Conservation (phyloP, 164 flowering plant species). For the Berberis thunbergii region DNA sequence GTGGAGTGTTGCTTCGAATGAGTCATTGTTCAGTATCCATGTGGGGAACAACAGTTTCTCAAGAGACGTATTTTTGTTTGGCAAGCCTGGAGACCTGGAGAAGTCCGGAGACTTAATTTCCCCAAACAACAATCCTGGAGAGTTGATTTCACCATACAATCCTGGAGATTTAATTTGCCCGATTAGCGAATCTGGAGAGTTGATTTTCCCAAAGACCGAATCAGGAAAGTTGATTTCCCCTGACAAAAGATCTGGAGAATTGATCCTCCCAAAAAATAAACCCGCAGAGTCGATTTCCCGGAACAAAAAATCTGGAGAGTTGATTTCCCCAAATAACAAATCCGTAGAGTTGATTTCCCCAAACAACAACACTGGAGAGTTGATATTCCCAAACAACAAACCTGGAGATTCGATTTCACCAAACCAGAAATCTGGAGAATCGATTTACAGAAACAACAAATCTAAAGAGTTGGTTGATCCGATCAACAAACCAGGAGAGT, state of each 20-base stretch:
- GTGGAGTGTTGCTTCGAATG: slow-evolving; percentile 86
- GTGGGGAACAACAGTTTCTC: slow-evolving; percentile 56
- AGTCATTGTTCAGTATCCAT: slow-evolving; percentile 81
- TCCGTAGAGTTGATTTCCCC: no score
- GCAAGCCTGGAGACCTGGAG: slow-evolving; percentile 24
- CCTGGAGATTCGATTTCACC: slow-evolving; percentile 16
- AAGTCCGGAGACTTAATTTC: slow-evolving; percentile 1
- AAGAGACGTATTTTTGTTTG: slow-evolving; percentile 31
- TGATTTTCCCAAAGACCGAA: slow-evolving; percentile 6
- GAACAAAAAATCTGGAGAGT: no score
- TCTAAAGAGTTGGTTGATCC: slow-evolving; percentile 3
- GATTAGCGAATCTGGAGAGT: slow-evolving; percentile 18
- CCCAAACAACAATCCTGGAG: slow-evolving; percentile 11
- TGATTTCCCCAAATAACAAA: no score
- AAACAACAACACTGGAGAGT: no score
- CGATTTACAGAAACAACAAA: slow-evolving; percentile 5
- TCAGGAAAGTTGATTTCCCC: neutral
- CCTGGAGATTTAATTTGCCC: neutral
- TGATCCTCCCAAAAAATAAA: no score
- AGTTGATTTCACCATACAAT: slow-evolving; percentile 12
- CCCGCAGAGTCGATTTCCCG: no score
- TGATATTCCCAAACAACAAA: neutral
- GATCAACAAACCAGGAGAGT: slow-evolving; percentile 14
- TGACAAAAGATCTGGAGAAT: no score
- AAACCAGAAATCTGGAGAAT: slow-evolving; percentile 17